These are phyloP conservation scores for Herpetomonas muscarum DNA, from an alignment of 208 protist species.

Conservation along the genomic window DNA sequence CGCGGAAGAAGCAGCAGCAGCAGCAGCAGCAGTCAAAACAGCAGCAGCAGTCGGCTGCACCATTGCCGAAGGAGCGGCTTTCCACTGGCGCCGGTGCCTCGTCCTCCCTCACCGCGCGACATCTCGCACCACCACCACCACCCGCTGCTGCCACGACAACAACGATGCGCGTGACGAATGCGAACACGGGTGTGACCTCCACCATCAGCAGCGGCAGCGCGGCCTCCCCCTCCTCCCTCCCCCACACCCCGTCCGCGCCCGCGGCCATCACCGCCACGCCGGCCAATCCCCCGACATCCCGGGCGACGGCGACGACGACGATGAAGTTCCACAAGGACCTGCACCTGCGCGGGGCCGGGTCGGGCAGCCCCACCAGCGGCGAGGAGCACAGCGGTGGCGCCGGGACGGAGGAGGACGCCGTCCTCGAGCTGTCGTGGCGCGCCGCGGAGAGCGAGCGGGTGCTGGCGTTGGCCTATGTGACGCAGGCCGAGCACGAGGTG, in stretches of 20 bases:
- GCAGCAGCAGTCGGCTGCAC: not conserved
- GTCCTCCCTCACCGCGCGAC: not conserved
- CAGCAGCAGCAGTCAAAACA: constrained; percentile 1
- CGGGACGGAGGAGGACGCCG: constrained; percentile 20
- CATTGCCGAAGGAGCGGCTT: not conserved
- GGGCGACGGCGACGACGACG: not conserved
- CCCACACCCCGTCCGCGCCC: not conserved
- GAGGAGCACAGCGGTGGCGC: constrained; percentile 38
- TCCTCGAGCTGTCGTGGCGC: constrained; percentile 53
- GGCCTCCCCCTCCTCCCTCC: not conserved
- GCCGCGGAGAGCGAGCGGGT: constrained; percentile 82
- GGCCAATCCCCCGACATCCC: no score
- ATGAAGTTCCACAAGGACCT: constrained; percentile 23
- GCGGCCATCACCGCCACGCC: not conserved
- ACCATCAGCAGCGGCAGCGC: not conserved
- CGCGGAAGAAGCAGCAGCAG: not conserved
- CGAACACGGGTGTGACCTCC: constrained; percentile 2
- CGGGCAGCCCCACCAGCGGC: constrained; percentile 39
- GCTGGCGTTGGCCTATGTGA: constrained; percentile 76
- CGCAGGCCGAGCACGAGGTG: constrained; percentile 81
- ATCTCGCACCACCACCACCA: constrained; percentile 2
- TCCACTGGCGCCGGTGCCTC: not conserved
- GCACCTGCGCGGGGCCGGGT: constrained; percentile 54
- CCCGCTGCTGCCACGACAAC: constrained; percentile 7
- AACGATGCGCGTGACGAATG: constrained; percentile 4